These are phyloP conservation scores for Venturia carpophila DNA, from an alignment of 2,329 filamentous ascomycete genomes.

Conservation along the genomic window DNA sequence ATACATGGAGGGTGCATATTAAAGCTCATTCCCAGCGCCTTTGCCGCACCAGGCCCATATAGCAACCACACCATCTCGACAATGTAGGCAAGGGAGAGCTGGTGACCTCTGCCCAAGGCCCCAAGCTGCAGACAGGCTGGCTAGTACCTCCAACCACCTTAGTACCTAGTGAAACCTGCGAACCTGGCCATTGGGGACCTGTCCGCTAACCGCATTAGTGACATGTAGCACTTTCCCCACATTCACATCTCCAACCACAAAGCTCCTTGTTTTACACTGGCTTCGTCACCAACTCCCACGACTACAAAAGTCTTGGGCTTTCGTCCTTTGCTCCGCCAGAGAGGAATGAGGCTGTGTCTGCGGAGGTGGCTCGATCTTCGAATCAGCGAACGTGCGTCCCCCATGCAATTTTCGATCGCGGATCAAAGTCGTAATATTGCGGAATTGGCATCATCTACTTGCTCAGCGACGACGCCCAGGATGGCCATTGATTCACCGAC, in stretches of 20 bases:
- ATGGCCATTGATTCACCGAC: background rate
- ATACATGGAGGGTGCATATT: no score
- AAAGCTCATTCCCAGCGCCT: no score
- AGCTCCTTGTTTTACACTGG: background rate
- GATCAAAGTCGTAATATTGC: slow-evolving; percentile 8
- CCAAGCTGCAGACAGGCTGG: background rate
- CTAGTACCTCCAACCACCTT: no score
- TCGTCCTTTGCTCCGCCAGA: background rate
- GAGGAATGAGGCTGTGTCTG: background rate
- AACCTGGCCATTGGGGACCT: background rate
- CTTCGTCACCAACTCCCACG: background rate
- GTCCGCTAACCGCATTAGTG: background rate
- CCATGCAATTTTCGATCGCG: slow-evolving; percentile 3
- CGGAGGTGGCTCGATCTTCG: background rate
- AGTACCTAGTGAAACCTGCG: background rate
- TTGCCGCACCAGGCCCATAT: no score
- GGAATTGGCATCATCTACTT: slow-evolving; percentile 6
- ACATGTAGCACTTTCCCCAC: background rate
- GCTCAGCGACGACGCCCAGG: background rate
- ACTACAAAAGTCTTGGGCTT: background rate
- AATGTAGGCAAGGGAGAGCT: background rate
- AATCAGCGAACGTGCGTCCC: background rate
- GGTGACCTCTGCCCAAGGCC: background rate
- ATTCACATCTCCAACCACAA: slow-evolving; percentile 6
- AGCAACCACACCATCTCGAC: background rate